A percentile compares a stretch with the other conserved stretches of the same genome.
Evolutionary conservation across 1,139 yeast species (phyloP).

Genomic region (Scheffersomyces quercinus): DNA sequence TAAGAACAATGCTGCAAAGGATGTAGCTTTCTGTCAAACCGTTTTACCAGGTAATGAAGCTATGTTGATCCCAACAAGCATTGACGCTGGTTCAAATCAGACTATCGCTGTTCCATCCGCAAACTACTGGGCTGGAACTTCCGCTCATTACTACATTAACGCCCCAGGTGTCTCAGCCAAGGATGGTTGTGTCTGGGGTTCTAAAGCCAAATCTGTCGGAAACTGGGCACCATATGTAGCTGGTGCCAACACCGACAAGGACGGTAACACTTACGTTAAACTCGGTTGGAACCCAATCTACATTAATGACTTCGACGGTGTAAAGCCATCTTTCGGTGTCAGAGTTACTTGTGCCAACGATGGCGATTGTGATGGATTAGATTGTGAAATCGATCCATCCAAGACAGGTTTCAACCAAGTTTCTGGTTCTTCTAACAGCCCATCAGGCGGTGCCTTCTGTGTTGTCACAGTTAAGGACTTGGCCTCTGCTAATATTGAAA

Average conservation of each 20-base stretch:
- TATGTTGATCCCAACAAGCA: conserved; percentile 83
- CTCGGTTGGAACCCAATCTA: conserved; percentile 92
- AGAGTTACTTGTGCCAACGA: conserved; percentile 71
- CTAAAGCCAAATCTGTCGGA: conserved; percentile 64
- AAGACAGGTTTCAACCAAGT: conserved; percentile 58
- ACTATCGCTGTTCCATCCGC: conserved; percentile 83
- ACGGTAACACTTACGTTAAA: conserved; percentile 72
- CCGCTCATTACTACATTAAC: conserved; percentile 85
- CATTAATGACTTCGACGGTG: conserved; percentile 58
- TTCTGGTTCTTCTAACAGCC: conserved; percentile 42
- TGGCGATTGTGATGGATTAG: conserved; percentile 67
- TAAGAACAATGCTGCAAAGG: conserved; percentile 48
- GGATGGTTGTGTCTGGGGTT: conserved; percentile 88
- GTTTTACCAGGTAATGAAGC: conserved; percentile 93
- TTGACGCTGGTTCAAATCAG: conserved; percentile 41
- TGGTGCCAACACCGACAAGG: conserved; percentile 76
- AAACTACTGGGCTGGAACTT: conserved; percentile 70
- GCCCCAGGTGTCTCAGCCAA: conserved; percentile 78
- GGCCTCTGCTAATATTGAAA: conserved; percentile 70
- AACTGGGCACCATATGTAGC: conserved; percentile 95
- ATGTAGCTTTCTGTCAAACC: conserved; percentile 88
- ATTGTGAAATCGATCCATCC: conserved; percentile 79
- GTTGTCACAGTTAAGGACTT: conserved; percentile 73
- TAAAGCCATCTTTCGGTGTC: conserved; percentile 68
- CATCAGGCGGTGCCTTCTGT: conserved; percentile 75